Evolutionary conservation across 495 filamentous ascomycete species (phyloP).

Genomic region (Penicillium silybi): DNA sequence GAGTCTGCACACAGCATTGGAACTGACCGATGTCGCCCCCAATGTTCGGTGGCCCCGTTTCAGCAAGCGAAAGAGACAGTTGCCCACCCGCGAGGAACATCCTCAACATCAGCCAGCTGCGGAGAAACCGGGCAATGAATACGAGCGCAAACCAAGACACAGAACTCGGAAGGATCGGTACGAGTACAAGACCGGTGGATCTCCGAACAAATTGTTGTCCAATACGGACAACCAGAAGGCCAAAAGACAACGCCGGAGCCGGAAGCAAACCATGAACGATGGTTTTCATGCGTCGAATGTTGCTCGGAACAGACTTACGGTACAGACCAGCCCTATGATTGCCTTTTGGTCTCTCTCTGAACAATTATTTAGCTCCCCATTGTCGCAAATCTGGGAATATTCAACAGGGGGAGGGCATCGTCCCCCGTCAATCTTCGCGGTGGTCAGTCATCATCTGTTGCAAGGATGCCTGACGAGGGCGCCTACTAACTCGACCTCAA

Average conservation of each 20-base stretch:
- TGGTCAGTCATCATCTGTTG: constrained; percentile 26
- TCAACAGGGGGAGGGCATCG: constrained; percentile 67
- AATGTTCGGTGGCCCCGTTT: background rate
- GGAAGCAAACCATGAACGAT: constrained; percentile 51
- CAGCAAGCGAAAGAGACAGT: background rate
- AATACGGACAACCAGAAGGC: constrained; percentile 33
- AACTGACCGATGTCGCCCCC: background rate
- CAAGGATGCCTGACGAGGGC: background rate
- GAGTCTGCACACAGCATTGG: background rate
- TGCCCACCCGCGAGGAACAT: background rate
- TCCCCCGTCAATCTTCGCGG: constrained; percentile 48
- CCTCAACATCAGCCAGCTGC: background rate
- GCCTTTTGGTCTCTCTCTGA: constrained; percentile 18
- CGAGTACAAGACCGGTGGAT: constrained; percentile 36
- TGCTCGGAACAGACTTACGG: constrained; percentile 57
- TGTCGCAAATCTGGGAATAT: constrained; percentile 54
- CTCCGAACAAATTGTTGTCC: constrained; percentile 1
- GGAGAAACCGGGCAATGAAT: constrained; percentile 22
- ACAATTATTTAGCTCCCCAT: constrained; percentile 44
- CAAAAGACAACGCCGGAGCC: constrained; percentile 28
- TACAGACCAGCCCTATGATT: constrained; percentile 31
- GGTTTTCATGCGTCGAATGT: constrained; percentile 64
- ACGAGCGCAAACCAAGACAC: constrained; percentile 55
- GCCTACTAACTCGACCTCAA: constrained; percentile 25
- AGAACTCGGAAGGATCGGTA: constrained; percentile 59